Percentiles rank a stretch among this genome's conserved stretches.
These are phyloP conservation scores for Mycena polygramma DNA, from an alignment of 768 basidiomycete species.

Conservation along the genomic window DNA sequence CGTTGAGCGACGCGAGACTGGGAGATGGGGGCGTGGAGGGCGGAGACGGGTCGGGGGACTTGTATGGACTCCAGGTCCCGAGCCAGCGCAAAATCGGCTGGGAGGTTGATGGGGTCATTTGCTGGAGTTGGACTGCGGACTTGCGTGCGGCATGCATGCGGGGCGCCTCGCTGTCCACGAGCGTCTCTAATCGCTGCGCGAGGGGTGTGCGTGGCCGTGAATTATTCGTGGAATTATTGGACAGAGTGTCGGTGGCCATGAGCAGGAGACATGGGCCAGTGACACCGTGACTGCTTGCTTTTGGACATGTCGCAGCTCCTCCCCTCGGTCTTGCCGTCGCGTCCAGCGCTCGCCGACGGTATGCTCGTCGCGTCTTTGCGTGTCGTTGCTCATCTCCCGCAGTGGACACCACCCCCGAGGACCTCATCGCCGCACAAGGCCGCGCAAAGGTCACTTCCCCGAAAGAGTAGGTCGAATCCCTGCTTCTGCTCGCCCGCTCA, in stretches of 20 bases:
- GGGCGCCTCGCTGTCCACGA: slow-evolving; percentile 28
- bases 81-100: slow-evolving; percentile 63
- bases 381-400: slow-evolving; percentile 22
- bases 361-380: slow-evolving; percentile 35
- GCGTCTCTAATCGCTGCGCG: slow-evolving; percentile 40
- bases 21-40: slow-evolving; percentile 57
- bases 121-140: background rate
- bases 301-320: slow-evolving; percentile 41
- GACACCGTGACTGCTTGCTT: background rate
- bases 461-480: slow-evolving; percentile 63
- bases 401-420: slow-evolving; percentile 69
- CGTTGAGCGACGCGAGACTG: slow-evolving; percentile 55
- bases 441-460: slow-evolving; percentile 76
- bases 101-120: slow-evolving; percentile 33
- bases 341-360: slow-evolving; percentile 67
- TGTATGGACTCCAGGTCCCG: slow-evolving; percentile 45
- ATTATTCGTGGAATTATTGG: slow-evolving; percentile 14
- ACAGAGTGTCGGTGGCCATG: slow-evolving; percentile 7
- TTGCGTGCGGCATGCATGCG: slow-evolving; percentile 27
- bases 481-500: slow-evolving; percentile 12
- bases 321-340: slow-evolving; percentile 64
- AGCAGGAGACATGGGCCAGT: background rate
- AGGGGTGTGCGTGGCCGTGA: slow-evolving; percentile 40
- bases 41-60: slow-evolving; percentile 46
- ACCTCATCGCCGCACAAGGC: slow-evolving; percentile 58